These are phyloP conservation scores for Sugiyamaella grinbergsii DNA, from an alignment of 1,139 yeast species.

Conservation along the genomic window DNA sequence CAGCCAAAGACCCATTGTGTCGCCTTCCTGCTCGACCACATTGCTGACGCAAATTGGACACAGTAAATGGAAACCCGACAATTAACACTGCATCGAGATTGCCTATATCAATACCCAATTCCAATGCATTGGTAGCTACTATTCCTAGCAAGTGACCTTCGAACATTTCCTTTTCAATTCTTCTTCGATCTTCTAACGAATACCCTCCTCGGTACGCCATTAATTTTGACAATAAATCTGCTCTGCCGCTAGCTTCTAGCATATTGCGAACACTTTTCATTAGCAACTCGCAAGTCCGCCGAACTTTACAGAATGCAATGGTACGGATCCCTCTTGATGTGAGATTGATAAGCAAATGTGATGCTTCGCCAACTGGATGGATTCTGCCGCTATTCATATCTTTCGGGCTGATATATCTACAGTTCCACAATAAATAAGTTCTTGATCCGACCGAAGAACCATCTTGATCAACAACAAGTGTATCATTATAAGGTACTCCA, in stretches of 20 bases:
- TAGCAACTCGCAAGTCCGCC: constrained; percentile 81
- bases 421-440: constrained; percentile 78
- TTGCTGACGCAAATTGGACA: constrained; percentile 89
- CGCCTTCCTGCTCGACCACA: constrained; percentile 94
- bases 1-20: constrained; percentile 66
- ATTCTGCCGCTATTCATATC: constrained; percentile 66
- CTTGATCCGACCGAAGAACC: constrained; percentile 88
- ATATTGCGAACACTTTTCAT: constrained; percentile 75
- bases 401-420: constrained; percentile 62
- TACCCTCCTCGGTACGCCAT: constrained; percentile 97
- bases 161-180: constrained; percentile 88
- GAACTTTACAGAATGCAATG: constrained; percentile 85
- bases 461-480: constrained; percentile 62
- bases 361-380: constrained; percentile 73
- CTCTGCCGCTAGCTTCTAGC: constrained; percentile 41
- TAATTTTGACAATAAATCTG: constrained; percentile 57
- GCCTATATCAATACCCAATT: constrained; percentile 92
- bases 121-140: constrained; percentile 92
- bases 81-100: constrained; percentile 86
- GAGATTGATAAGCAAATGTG: constrained; percentile 66
- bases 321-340: constrained; percentile 69
- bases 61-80: constrained; percentile 88
- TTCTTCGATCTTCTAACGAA: constrained; percentile 78
- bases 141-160: constrained; percentile 81
- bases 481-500: constrained; percentile 51